Evolutionary conservation across 176 grass and related monocot species (phyloP), one percentile per base, ranked within the genome.

Genomic region (Sorghum bicolor): DNA sequence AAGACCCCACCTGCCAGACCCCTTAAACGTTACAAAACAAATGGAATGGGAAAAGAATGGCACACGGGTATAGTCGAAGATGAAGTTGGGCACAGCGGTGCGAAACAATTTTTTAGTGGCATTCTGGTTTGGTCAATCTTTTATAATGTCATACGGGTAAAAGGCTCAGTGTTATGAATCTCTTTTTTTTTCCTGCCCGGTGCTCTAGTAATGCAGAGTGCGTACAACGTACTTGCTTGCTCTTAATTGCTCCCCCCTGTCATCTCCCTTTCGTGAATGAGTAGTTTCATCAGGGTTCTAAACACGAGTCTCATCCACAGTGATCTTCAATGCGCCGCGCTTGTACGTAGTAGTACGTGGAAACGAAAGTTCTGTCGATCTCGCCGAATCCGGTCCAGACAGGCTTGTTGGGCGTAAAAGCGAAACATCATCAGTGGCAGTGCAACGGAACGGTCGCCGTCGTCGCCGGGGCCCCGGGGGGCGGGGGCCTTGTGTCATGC

Each of bases 251-350:
- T 16, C 24, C 25, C 6, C 24, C 24, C 0, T 29, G 52, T 15
- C 31, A 36, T 11, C 64, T 77, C 82, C 52, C 77, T 81, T 69
- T 80, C 61, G 24, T 40, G 24, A 80, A 52, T 71, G 24, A 80
- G 41, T 71, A 76, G 64, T 45, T 79, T 55, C 26, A 26, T n/a
- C n/a, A n/a, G n/a, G 4, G 55, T 28, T 26, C 32, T n/a, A 30
- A 67, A 66, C 22, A 58, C 22, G 5, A 20, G 40, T 43, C 44
- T 58, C 36, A n/a, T 36, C 14, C 5, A 67, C 74, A 72, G 53
- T 66, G 26, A 16, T 36, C 47, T 14, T 19, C 79, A 22, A 38
- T 45, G 29, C 13, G 29, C 3, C 13, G 26, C 24, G 22, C 61
- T 38, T 24, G 61, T 62, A 28, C 17, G 62, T 76, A n/a, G n/a